Evolutionary conservation across 2,329 filamentous ascomycete genomes (phyloP).

Genomic region (Orbilia brochopaga): DNA sequence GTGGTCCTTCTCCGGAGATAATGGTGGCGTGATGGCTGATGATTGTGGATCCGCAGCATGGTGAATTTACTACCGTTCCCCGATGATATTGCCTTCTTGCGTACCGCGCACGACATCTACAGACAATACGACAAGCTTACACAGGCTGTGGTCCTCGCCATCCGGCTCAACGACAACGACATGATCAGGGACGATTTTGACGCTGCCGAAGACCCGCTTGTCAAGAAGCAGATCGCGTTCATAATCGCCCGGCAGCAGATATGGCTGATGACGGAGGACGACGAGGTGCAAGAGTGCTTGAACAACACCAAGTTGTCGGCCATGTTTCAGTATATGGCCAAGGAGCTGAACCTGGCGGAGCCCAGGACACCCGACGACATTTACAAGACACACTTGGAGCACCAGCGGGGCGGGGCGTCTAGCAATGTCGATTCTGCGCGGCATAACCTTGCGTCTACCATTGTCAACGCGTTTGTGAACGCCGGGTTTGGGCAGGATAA

Average conservation of each 20-base stretch:
- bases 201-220: conserved; percentile 76
- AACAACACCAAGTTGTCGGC: conserved; percentile 87
- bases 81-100: conserved; percentile 93
- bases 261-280: conserved; percentile 75
- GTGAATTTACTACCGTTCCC: conserved; percentile 96
- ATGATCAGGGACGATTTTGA: conserved; percentile 83
- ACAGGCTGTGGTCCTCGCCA: conserved; percentile 91
- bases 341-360: conserved; percentile 95
- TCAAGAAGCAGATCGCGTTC: conserved; percentile 94
- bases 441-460: conserved; percentile 93
- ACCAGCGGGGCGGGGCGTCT: conserved; percentile 80
- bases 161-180: conserved; percentile 84
- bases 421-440: conserved; percentile 93
- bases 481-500: conserved; percentile 95
- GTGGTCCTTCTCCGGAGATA: conserved; percentile 2
- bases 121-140: conserved; percentile 89
- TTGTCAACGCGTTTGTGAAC: conserved; percentile 97
- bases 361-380: conserved; percentile 98
- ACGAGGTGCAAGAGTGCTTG: conserved; percentile 79
- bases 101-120: conserved; percentile 92
- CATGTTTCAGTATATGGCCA: conserved; percentile 90
- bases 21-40: conserved; percentile 1
- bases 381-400: conserved; percentile 98
- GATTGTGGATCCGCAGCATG: conserved; percentile 66
- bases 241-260: conserved; percentile 91